A percentile compares a stretch with the other conserved stretches of the same genome.
These are phyloP conservation scores for Starmerella kuoi DNA, from an alignment of 805 yeast genomes.

Conservation along the genomic window DNA sequence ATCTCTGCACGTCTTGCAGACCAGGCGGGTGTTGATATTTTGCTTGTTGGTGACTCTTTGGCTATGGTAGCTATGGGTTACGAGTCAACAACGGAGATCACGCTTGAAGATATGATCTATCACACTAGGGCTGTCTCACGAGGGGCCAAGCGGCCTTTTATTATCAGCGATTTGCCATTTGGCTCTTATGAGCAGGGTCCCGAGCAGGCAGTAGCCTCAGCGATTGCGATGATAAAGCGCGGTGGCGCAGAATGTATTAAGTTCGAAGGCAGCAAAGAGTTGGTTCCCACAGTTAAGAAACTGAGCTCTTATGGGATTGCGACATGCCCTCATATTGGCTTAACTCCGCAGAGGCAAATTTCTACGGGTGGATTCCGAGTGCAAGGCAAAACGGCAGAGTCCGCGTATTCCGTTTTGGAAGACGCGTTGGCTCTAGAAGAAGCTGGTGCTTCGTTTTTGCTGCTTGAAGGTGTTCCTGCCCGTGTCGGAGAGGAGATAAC, in stretches of 20 bases:
- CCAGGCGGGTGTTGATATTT: conserved; percentile 50
- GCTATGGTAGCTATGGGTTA: conserved; percentile 88
- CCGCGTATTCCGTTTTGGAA: conserved; percentile 45
- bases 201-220: conserved; percentile 49
- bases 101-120: conserved; percentile 63
- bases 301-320: conserved; percentile 67
- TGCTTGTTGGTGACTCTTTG: conserved; percentile 81
- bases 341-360: conserved; percentile 79
- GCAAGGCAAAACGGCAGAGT: conserved; percentile 51
- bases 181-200: conserved; percentile 65
- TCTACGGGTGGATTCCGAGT: conserved; percentile 76
- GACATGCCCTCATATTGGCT: conserved; percentile 81
- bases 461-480: conserved; percentile 79
- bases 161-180: conserved; percentile 80
- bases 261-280: conserved; percentile 66
- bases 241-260: conserved; percentile 62
- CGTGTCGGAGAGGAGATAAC: conserved; percentile 57
- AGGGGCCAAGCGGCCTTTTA: conserved; percentile 50
- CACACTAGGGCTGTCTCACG: conserved; percentile 66
- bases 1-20: conserved; percentile 64
- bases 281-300: conserved; percentile 41
- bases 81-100: conserved; percentile 49
- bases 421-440: conserved; percentile 60
- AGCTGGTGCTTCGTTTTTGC: conserved; percentile 64
- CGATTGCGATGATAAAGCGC: conserved; percentile 42